These are phyloP conservation scores for Cucumis hystrix DNA, from an alignment of 306 rosid genomes.

Conservation along the genomic window DNA sequence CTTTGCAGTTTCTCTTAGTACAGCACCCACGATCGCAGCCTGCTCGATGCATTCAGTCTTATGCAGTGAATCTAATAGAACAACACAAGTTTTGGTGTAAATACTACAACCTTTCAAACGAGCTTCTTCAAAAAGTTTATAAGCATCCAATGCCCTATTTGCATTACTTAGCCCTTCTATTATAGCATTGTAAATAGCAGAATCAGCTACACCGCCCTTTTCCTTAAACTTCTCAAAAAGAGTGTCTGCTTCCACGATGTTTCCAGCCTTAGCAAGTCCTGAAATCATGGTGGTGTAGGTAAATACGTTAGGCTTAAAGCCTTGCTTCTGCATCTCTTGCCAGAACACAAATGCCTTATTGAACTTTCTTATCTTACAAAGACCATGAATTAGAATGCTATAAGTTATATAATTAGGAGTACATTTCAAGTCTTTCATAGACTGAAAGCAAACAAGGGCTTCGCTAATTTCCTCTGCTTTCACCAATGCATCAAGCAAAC, in stretches of 20 bases:
- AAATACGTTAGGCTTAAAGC: slow-evolving; percentile 59
- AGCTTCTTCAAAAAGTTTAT: slow-evolving; percentile 75
- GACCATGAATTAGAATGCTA: slow-evolving; percentile 85
- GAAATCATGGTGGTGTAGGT: slow-evolving; percentile 86
- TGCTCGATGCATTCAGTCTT: slow-evolving; percentile 87
- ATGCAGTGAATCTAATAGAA: slow-evolving; percentile 78
- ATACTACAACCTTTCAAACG: slow-evolving; percentile 58
- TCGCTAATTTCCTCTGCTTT: slow-evolving; percentile 85
- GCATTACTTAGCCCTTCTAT: slow-evolving; percentile 72
- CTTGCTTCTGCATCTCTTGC: slow-evolving; percentile 95
- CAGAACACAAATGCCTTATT: slow-evolving; percentile 91
- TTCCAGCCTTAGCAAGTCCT: slow-evolving; percentile 83
- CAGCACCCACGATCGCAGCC: slow-evolving; percentile 84
- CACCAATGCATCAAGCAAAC: slow-evolving; percentile 80
- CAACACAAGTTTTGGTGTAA: slow-evolving; percentile 69
- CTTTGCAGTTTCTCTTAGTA: slow-evolving; percentile 73
- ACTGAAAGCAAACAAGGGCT: slow-evolving; percentile 80
- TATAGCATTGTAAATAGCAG: slow-evolving; percentile 74
- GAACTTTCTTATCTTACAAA: slow-evolving; percentile 75
- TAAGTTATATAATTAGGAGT: slow-evolving; percentile 64
- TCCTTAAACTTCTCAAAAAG: slow-evolving; percentile 69
- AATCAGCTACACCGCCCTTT: slow-evolving; percentile 68
- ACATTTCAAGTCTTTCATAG: slow-evolving; percentile 69
- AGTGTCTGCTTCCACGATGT: slow-evolving; percentile 52
- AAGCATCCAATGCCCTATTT: slow-evolving; percentile 73